phyloP scores from a whole-genome alignment of 1,284 basidiomycete genomes.

The Cryptococcus sp. region DNA sequence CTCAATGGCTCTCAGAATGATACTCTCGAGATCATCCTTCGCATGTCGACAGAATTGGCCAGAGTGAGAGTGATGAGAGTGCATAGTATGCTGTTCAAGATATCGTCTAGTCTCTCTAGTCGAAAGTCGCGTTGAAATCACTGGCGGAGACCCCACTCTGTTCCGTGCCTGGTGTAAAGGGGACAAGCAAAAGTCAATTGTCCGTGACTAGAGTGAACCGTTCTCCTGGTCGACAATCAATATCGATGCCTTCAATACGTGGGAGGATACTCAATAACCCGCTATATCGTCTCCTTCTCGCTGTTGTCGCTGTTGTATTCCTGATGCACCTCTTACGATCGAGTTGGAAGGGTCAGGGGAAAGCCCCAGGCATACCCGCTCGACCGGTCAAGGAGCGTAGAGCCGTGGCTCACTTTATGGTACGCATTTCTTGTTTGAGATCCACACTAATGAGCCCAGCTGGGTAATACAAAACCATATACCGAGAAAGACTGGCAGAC shows the following conservation, averaged over 20 bases:
- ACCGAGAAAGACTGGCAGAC: constrained; percentile 36
- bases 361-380: background rate
- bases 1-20: constrained; percentile 70
- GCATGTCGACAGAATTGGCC: constrained; percentile 97
- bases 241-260: background rate
- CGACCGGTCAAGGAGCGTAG: background rate
- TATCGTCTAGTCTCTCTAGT: no score
- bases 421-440: constrained; percentile 12
- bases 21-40: constrained; percentile 65
- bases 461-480: constrained; percentile 47
- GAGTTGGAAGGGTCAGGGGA: constrained; percentile 13
- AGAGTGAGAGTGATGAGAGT: constrained; percentile 92
- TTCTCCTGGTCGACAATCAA: background rate
- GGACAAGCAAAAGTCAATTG: no score
- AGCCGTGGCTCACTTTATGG: constrained; percentile 49
- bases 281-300: constrained; percentile 18
- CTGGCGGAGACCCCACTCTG: no score
- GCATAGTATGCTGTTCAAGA: constrained; percentile 13
- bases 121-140: no score
- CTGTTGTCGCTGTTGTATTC: constrained; percentile 11
- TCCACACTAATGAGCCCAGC: constrained; percentile 17
- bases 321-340: constrained; percentile 18
- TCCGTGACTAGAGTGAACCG: no score
- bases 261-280: constrained; percentile 11
- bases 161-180: no score